Evolutionary conservation across 495 filamentous ascomycete genomes (phyloP), one percentile per base, ranked within the genome.

Genomic region (Beverwykella pulmonaria): DNA sequence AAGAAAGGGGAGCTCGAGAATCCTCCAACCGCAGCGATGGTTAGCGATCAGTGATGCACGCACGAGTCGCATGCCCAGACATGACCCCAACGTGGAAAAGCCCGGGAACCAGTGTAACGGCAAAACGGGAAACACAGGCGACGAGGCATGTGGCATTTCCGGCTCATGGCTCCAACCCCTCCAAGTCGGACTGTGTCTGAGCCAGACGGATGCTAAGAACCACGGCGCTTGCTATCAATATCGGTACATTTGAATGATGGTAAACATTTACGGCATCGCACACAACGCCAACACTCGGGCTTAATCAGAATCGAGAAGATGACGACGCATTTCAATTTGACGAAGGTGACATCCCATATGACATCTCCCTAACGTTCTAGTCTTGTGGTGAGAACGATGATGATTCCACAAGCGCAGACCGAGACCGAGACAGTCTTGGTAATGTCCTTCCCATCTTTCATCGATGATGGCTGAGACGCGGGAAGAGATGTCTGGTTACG

Each of bases 401-500:
- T 9, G 39, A 14, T 3, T 14, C 17, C 17, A 12, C 8, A 2
- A 44, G 39, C 17, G 22, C 58, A 44, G 30, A 19, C 32, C 58
- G 44, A 44, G 9, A 44, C 17, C 39, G 30, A 34, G 30, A 34
- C 12, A 34, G 39, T 44, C 39, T 44, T 3, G 17, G 39, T n/a
- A 3, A 44, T 44, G 32, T 34, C 32, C 6, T 12, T 34, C 32
- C 32, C 32, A 34, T 34, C 32, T 5, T 12, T 14, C 39, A n/a
- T 44, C 39, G 8, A 44, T 14, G 8, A 44, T 4, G 39, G 17
- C 39, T 12, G 39, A 3, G 6, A n/a, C 17, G 39, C 32, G 32
- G 5, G 15, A 44, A 44, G 32, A 36, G 14, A 63, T 75, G 72
- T 75, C 39, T 60, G 72, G 74, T 36, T 70, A 63, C 70, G 74